Evolutionary conservation across 2,329 filamentous ascomycete species (phyloP), one percentile per base, ranked within the genome.

Genomic region (Xylariaceae sp.): DNA sequence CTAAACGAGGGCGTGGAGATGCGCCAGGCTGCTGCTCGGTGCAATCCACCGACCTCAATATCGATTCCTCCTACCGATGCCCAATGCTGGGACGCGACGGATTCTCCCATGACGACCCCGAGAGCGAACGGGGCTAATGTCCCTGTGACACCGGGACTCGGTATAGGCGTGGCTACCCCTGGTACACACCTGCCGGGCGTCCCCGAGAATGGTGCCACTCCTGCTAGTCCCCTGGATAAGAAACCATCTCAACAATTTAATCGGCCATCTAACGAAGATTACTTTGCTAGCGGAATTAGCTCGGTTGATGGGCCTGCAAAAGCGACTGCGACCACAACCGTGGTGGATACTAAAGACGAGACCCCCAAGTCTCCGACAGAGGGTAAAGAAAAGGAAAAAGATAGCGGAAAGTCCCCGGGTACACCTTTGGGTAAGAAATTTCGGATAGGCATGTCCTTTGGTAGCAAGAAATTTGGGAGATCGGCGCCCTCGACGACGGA

Each of bases 391-490:
- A 79, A 78, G 53, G 74, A 77, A 4, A 79, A 77, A 54, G 75
- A 79, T 0, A 87, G 80, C 52, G 75, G 79, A 12, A 89, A 90
- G 65, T 76, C 79, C 2, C 77, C 77, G 3, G 77, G 79, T 52
- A 87, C 83, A 2, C 78, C 91, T 5, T 71, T 72, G 51, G 60
- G 68, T 47, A 71, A 71, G 60, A 72, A 71, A 54, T 72, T 72
- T 29, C 64, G 67, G 44, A 72, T 72, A 63, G 68, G 67, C 12
- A 71, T 71, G 70, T 86, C 88, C 0, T 92, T 93, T 67, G 87
- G 88, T 64, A 89, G 88, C 67, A 97, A 96, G 78, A 96, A 96
- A 74, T 80, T 93, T 14, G 86, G 86, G 12, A 84, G 91, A 16
- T 88, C 87, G 2, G 78, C 87, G 3, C 83, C 84, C 0, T 84